Evolutionary conservation across 2,329 filamentous ascomycete genomes (phyloP).

Genomic region (Penicillium sp.): DNA sequence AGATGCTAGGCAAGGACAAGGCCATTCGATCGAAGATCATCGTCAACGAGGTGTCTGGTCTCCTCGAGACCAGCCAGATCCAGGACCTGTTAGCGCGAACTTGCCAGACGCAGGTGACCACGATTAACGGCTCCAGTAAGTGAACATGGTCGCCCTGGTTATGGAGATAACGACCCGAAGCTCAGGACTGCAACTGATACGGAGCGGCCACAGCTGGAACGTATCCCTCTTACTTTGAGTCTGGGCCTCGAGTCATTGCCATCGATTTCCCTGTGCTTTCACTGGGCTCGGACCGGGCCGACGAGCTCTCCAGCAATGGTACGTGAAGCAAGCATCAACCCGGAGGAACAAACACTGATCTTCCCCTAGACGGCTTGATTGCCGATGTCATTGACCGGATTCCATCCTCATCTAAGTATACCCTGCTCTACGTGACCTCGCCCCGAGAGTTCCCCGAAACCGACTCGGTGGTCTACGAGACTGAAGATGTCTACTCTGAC

Average conservation of each 20-base stretch:
- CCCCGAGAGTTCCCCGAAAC: slow-evolving; percentile 39
- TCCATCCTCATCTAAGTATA: slow-evolving; percentile 56
- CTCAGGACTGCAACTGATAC: slow-evolving; percentile 13
- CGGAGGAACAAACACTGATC: background rate
- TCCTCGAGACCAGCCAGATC: slow-evolving; percentile 42
- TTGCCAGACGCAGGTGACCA: slow-evolving; percentile 43
- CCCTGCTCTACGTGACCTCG: slow-evolving; percentile 68
- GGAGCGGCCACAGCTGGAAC: slow-evolving; percentile 28
- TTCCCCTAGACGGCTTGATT: slow-evolving; percentile 42
- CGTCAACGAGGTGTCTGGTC: slow-evolving; percentile 50
- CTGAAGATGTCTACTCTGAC: slow-evolving; percentile 50
- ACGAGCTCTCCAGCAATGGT: slow-evolving; percentile 42
- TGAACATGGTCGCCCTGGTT: slow-evolving; percentile 9
- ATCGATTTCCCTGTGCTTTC: slow-evolving; percentile 43
- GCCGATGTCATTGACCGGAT: slow-evolving; percentile 43
- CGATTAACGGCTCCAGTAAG: slow-evolving; percentile 42
- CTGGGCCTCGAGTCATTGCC: slow-evolving; percentile 39
- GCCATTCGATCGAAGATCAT: slow-evolving; percentile 49
- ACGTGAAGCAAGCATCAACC: slow-evolving; percentile 11
- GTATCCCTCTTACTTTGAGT: slow-evolving; percentile 33
- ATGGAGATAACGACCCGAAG: background rate
- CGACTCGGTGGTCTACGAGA: slow-evolving; percentile 52
- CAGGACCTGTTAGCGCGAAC: slow-evolving; percentile 39
- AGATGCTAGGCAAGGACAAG: slow-evolving; percentile 45
- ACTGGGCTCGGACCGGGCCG: slow-evolving; percentile 28